Evolutionary conservation across 208 protist genomes (phyloP).

Genomic region (Acanthamoeba triangularis): DNA sequence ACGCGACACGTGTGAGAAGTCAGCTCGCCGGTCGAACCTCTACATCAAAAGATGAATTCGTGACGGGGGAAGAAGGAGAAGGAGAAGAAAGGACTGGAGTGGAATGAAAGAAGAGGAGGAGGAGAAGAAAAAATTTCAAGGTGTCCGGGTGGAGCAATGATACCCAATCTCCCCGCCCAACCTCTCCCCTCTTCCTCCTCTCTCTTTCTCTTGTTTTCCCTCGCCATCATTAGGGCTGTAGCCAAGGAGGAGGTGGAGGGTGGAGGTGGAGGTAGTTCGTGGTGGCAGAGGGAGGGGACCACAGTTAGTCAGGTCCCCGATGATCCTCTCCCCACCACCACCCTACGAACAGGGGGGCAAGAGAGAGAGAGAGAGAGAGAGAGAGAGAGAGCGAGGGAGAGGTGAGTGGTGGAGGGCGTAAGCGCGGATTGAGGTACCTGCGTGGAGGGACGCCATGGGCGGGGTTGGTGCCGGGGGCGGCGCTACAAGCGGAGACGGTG

Average conservation of each 20-base stretch:
- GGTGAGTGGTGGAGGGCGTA: neutral
- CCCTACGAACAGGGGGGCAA: neutral
- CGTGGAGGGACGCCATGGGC: neutral
- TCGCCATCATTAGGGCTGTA: neutral
- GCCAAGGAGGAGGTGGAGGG: too few species aligned
- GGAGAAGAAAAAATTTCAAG: neutral
- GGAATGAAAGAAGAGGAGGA: neutral
- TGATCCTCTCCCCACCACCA: too few species aligned
- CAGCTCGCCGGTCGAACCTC: too few species aligned
- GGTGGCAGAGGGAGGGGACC: too few species aligned
- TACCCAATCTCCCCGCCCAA: neutral
- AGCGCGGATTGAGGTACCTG: neutral
- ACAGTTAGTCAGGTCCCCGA: too few species aligned
- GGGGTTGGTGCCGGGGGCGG: neutral
- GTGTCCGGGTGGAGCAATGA: neutral
- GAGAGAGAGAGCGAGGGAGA: neutral
- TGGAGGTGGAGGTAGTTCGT: too few species aligned
- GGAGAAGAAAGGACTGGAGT: too few species aligned
- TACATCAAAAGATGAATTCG: too few species aligned
- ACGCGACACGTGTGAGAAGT: neutral
- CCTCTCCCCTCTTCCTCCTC: neutral
- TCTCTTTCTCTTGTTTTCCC: conserved; percentile 24
- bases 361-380: neutral
- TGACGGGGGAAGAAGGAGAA: too few species aligned
- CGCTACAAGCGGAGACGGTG: neutral